phyloP scores from a whole-genome alignment of 495 filamentous ascomycete species.

The Penicillium angulare region DNA sequence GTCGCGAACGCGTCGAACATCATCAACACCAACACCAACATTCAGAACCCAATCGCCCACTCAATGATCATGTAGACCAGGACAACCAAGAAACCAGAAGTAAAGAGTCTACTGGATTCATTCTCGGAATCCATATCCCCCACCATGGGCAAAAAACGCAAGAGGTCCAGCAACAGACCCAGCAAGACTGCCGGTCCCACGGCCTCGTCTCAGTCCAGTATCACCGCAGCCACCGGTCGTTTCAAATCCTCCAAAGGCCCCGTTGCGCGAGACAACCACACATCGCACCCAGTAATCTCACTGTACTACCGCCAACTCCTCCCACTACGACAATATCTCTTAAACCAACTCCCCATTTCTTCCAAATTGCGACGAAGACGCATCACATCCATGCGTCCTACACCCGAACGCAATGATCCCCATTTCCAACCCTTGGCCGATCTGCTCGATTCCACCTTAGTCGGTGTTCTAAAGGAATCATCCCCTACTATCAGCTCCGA shows the following conservation, averaged over 20 bases:
- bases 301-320: slow-evolving; percentile 69
- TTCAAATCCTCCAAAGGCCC: slow-evolving; percentile 15
- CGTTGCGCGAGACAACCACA: slow-evolving; percentile 12
- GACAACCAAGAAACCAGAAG: neutral
- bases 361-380: slow-evolving; percentile 53
- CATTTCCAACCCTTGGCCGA: slow-evolving; percentile 35
- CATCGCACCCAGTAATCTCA: slow-evolving; percentile 64
- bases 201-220: slow-evolving; percentile 19
- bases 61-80: neutral
- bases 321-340: slow-evolving; percentile 71
- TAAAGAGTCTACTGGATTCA: neutral
- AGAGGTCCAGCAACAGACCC: slow-evolving; percentile 41
- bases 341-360: slow-evolving; percentile 48
- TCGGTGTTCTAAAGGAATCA: slow-evolving; percentile 50
- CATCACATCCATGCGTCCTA: slow-evolving; percentile 36
- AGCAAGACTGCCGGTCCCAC: slow-evolving; percentile 25
- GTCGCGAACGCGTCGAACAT: neutral
- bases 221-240: slow-evolving; percentile 14
- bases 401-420: slow-evolving; percentile 2
- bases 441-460: slow-evolving; percentile 66
- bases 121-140: neutral
- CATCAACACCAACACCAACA: neutral
- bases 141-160: slow-evolving; percentile 45
- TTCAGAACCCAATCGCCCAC: neutral
- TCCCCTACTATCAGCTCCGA: slow-evolving; percentile 35